These are phyloP conservation scores for Stellera chamaejasme DNA, from an alignment of 345 rosid species.

Conservation along the genomic window DNA sequence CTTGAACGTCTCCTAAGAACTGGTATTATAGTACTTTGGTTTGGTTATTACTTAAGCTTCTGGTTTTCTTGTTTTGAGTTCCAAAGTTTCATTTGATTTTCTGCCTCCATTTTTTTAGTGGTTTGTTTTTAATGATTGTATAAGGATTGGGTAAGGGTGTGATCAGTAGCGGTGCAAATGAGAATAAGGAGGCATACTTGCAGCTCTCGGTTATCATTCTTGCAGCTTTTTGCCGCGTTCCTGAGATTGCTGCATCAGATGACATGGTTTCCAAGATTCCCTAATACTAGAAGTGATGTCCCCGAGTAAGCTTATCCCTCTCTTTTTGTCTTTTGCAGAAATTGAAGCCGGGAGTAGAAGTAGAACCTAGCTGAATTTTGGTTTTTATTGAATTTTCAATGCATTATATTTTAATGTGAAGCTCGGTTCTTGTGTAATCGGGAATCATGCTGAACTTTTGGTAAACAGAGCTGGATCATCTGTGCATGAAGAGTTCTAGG, in stretches of 20 bases:
- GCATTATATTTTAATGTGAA: too few species aligned
- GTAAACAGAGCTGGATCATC: slow-evolving; percentile 31
- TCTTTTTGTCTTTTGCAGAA: slow-evolving; percentile 1
- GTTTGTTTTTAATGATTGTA: neutral
- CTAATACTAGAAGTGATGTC: slow-evolving; percentile 46
- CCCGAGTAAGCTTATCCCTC: slow-evolving; percentile 27
- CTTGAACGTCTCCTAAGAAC: slow-evolving; percentile 74
- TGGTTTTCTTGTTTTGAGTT: neutral
- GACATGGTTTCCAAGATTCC: slow-evolving; percentile 75
- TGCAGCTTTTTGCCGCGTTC: slow-evolving; percentile 69
- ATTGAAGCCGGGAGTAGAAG: neutral
- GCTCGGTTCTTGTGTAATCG: too few species aligned
- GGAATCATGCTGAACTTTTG: neutral
- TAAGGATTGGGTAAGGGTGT: slow-evolving; percentile 46
- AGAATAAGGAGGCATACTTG: slow-evolving; percentile 65
- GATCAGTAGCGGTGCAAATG: slow-evolving; percentile 28
- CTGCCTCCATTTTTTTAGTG: slow-evolving; percentile 1
- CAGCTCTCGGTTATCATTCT: slow-evolving; percentile 66
- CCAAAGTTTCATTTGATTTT: neutral
- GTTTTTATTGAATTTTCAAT: neutral
- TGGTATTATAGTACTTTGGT: slow-evolving; percentile 28
- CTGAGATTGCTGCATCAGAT: slow-evolving; percentile 62
- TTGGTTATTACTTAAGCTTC: neutral
- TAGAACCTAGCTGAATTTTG: neutral
- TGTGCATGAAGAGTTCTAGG: slow-evolving; percentile 60